phyloP scores from a whole-genome alignment of 805 yeast genomes.

The Saccharomycopsis fodiens region DNA sequence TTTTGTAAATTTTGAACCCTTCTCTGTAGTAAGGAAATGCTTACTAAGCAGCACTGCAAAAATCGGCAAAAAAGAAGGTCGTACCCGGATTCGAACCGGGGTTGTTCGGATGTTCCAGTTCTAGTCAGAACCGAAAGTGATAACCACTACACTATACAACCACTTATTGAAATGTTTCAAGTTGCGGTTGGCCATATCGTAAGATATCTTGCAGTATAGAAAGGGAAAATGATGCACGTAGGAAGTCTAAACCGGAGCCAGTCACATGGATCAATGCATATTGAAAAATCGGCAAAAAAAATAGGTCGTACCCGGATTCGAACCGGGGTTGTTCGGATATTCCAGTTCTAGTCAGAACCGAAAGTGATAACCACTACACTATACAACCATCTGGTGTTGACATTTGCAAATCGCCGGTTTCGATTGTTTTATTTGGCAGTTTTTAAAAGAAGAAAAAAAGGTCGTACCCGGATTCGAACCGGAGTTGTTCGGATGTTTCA shows the following conservation, averaged over 20 bases:
- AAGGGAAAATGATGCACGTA: no score
- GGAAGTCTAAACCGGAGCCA: no score
- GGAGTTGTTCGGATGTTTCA: constrained; percentile 50
- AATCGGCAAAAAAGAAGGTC: constrained; percentile 39
- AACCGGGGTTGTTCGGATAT: constrained; percentile 63
- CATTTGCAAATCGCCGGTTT: no score
- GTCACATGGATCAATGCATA: not conserved
- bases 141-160: constrained; percentile 55
- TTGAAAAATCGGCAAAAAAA: constrained; percentile 21
- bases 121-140: constrained; percentile 48
- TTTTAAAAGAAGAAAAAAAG: constrained; percentile 36
- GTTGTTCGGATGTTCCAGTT: constrained; percentile 39
- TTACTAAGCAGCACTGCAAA: no score
- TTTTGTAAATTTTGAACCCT: no score
- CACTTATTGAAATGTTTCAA: no score
- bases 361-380: constrained; percentile 56
- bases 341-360: constrained; percentile 37
- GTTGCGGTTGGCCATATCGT: no score
- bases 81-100: constrained; percentile 86
- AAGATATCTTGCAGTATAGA: no score
- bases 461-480: constrained; percentile 85
- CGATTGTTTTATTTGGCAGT: no score
- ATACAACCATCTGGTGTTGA: constrained; percentile 33
- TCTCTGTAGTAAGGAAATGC: no score
- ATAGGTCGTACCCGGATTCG: constrained; percentile 80